phyloP scores from a whole-genome alignment of 2,329 filamentous ascomycete genomes.

The Aspergillus novofumigatus region DNA sequence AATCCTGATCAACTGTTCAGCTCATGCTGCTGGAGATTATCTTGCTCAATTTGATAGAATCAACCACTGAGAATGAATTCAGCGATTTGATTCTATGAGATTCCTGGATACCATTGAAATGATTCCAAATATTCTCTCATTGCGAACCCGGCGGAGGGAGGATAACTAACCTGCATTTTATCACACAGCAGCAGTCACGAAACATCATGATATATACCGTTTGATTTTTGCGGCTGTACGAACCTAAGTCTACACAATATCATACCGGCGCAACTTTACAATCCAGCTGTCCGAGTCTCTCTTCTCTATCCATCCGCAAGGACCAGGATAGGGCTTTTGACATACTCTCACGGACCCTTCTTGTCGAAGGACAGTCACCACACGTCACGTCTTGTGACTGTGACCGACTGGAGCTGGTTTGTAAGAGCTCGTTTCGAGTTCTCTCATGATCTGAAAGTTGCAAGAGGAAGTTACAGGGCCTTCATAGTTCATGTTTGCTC shows the following conservation, averaged over 20 bases:
- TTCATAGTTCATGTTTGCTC: conserved; percentile 46
- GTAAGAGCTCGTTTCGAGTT: conserved; percentile 16
- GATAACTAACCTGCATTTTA: neutral
- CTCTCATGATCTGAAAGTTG: conserved; percentile 24
- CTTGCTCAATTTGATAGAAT: neutral
- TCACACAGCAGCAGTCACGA: neutral
- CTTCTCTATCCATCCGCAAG: conserved; percentile 1
- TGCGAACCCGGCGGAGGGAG: neutral
- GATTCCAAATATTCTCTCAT: neutral
- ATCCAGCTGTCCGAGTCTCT: conserved; percentile 33
- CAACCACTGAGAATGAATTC: neutral
- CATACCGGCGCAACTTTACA: conserved; percentile 24
- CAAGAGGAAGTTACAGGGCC: conserved; percentile 38
- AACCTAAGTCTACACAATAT: neutral
- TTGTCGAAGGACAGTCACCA: conserved; percentile 31
- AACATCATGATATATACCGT: neutral
- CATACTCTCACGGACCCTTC: conserved; percentile 28
- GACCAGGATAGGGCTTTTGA: conserved; percentile 7
- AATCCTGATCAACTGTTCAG: neutral
- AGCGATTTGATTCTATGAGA: neutral
- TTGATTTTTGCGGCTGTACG: neutral
- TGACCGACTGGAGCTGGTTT: conserved; percentile 40
- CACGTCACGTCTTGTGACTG: conserved; percentile 41
- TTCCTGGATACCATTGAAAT: neutral
- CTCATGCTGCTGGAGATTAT: neutral